phyloP scores from a whole-genome alignment of 2,329 filamentous ascomycete species.

The Botrytis fragariae region DNA sequence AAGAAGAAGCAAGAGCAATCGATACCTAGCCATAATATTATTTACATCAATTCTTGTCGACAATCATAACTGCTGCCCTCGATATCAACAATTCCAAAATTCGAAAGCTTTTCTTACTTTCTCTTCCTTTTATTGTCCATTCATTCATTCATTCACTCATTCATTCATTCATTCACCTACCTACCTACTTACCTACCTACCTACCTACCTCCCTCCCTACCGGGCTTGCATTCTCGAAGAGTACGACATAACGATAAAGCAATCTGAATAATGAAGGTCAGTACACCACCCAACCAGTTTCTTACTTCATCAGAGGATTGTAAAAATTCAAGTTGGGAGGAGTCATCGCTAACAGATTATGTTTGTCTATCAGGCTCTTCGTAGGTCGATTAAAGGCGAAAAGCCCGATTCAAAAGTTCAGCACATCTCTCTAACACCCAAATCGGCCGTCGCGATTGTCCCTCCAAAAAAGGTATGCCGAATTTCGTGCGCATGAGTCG shows the following conservation, averaged over 20 bases:
- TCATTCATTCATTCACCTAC: too few relatives aligned
- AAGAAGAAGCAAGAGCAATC: constrained; percentile 13
- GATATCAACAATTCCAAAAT: background rate
- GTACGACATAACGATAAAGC: constrained; percentile 27
- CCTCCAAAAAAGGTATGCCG: constrained; percentile 67
- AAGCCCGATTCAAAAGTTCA: constrained; percentile 57
- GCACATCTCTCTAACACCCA: constrained; percentile 66
- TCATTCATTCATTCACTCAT: background rate
- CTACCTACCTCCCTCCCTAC: background rate
- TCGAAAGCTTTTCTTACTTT: background rate
- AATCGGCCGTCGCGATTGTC: constrained; percentile 67
- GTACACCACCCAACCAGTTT: constrained; percentile 12
- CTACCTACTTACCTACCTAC: background rate
- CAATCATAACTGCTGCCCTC: constrained; percentile 9
- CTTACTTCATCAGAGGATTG: background rate
- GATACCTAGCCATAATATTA: constrained; percentile 1
- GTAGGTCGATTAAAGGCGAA: constrained; percentile 68
- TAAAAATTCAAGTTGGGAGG: background rate
- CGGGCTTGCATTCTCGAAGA: constrained; percentile 20
- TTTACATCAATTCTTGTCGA: background rate
- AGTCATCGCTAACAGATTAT: constrained; percentile 29
- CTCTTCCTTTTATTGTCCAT: constrained; percentile 22
- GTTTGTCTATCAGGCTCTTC: constrained; percentile 50
- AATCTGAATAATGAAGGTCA: constrained; percentile 35
- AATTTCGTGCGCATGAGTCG: constrained; percentile 18